Percentiles rank a stretch among this genome's conserved stretches.
Evolutionary conservation across 2,329 filamentous ascomycete genomes (phyloP).

Genomic region (Aureobasidium sp.): DNA sequence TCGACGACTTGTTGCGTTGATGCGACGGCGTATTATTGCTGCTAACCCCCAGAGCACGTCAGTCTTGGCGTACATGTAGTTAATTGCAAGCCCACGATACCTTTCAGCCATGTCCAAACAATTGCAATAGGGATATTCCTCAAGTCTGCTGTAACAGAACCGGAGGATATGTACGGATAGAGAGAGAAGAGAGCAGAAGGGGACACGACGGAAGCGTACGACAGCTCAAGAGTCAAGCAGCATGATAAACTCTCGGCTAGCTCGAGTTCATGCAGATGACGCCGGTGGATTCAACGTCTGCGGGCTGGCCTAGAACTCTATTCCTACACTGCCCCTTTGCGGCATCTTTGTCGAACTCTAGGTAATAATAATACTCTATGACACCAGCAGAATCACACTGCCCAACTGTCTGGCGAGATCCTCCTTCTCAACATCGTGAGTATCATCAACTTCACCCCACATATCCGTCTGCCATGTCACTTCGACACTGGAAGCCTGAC

Average conservation of each 20-base stretch:
- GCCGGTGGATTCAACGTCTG: neutral
- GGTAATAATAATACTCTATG: conserved; percentile 13
- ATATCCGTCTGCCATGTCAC: conserved; percentile 80
- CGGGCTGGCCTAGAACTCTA: neutral
- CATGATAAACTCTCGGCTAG: neutral
- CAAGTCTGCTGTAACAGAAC: neutral
- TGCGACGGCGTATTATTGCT: conserved; percentile 19
- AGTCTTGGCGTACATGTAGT: neutral
- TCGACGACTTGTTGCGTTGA: conserved; percentile 41
- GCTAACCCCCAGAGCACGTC: neutral
- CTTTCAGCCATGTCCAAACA: conserved; percentile 9
- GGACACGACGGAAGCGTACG: neutral
- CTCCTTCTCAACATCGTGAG: conserved; percentile 91
- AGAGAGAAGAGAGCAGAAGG: neutral
- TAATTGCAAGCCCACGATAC: neutral
- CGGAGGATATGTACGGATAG: neutral
- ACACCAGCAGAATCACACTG: conserved; percentile 71
- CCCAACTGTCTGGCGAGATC: conserved; percentile 82
- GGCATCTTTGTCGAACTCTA: neutral
- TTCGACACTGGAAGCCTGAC: conserved; percentile 69
- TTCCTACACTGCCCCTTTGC: neutral
- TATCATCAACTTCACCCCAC: conserved; percentile 98
- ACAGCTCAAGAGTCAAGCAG: neutral
- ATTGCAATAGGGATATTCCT: neutral
- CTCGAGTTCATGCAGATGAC: neutral